These are phyloP conservation scores for Xylaria sp. DNA, from an alignment of 2,329 filamentous ascomycete species.

Conservation along the genomic window DNA sequence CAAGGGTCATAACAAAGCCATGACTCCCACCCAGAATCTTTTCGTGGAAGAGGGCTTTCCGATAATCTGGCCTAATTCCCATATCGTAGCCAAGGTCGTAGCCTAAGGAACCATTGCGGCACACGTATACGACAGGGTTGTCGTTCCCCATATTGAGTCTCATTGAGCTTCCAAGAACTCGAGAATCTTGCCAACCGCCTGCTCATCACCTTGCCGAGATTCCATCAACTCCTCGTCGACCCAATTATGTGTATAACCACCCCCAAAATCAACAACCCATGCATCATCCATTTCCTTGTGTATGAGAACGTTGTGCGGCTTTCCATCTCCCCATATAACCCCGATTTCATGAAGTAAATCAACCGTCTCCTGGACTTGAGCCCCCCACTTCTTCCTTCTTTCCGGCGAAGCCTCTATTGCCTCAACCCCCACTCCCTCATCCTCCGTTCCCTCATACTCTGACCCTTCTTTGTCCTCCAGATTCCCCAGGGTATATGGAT, in stretches of 20 bases:
- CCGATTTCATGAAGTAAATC: conserved; percentile 16
- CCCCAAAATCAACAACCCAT: conserved; percentile 25
- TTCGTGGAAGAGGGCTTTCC: conserved; percentile 6
- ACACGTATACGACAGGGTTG: conserved; percentile 2
- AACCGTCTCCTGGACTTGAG: conserved; percentile 20
- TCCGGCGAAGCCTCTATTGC: neutral
- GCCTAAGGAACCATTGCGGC: conserved; percentile 3
- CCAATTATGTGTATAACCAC: conserved; percentile 14
- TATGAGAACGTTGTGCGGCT: conserved; percentile 19
- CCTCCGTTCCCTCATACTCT: neutral
- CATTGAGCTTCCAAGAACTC: conserved; percentile 10
- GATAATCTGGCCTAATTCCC: conserved; percentile 2
- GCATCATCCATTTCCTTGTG: conserved; percentile 16
- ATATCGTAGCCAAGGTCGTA: conserved; percentile 1
- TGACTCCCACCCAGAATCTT: conserved; percentile 3
- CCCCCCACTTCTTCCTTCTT: conserved; percentile 14
- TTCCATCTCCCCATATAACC: conserved; percentile 21
- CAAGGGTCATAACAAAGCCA: conserved; percentile 3
- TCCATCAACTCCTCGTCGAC: conserved; percentile 8
- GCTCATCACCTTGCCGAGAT: conserved; percentile 10
- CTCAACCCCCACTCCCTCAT: conserved; percentile 5
- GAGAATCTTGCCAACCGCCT: conserved; percentile 13
- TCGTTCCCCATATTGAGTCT: conserved; percentile 1
- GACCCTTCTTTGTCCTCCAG: conserved; percentile 7
- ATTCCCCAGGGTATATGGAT: neutral